Conservation (phyloP, 1,139 yeast species). For the Saccharomyces pastorianus region DNA sequence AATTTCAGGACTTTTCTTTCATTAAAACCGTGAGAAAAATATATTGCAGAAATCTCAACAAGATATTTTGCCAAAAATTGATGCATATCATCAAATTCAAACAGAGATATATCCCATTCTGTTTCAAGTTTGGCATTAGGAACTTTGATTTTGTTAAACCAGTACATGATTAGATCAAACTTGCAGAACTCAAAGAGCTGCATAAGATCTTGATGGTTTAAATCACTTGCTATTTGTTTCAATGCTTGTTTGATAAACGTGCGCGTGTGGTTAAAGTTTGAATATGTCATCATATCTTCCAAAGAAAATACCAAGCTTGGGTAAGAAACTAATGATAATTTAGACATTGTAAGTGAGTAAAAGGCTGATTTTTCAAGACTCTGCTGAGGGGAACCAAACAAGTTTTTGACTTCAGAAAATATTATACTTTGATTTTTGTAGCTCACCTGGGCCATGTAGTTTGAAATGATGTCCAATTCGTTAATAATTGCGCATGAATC, state of each 20-base stretch:
- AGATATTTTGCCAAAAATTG: slow-evolving; percentile 15
- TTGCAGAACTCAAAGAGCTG: slow-evolving; percentile 21
- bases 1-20: slow-evolving; percentile 5
- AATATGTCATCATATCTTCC: slow-evolving; percentile 13
- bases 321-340: slow-evolving; percentile 15
- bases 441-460: slow-evolving; percentile 21
- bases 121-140: neutral
- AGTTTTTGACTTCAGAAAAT: slow-evolving; percentile 17
- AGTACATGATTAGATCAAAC: slow-evolving; percentile 17
- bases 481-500: slow-evolving; percentile 8
- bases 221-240: slow-evolving; percentile 4
- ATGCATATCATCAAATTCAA: slow-evolving; percentile 17
- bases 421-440: slow-evolving; percentile 24
- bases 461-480: slow-evolving; percentile 9
- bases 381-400: slow-evolving; percentile 16
- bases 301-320: slow-evolving; percentile 12
- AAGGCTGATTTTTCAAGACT: slow-evolving; percentile 18
- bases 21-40: slow-evolving; percentile 20
- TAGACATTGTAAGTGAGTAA: slow-evolving; percentile 13
- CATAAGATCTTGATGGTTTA: slow-evolving; percentile 6
- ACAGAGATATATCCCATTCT: slow-evolving; percentile 22
- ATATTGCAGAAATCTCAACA: slow-evolving; percentile 17
- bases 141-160: slow-evolving; percentile 11
- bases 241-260: slow-evolving; percentile 9
- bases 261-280: slow-evolving; percentile 38